These are phyloP conservation scores for Nothophaeocryptopus gaeumannii DNA, from an alignment of 2,329 filamentous ascomycete species.

Conservation along the genomic window DNA sequence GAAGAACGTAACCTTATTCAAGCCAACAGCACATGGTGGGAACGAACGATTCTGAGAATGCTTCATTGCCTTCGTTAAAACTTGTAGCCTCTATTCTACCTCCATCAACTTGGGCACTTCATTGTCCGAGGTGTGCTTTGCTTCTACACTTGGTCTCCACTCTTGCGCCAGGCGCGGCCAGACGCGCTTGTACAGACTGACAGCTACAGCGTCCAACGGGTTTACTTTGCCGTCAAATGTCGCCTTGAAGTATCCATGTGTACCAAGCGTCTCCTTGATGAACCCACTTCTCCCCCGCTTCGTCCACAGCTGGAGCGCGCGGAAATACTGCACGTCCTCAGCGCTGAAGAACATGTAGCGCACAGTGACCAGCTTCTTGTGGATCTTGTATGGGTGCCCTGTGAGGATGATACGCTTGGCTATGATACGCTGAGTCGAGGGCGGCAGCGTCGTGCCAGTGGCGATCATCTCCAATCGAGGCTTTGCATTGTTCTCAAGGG, in stretches of 20 bases:
- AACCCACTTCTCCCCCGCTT: slow-evolving; percentile 82
- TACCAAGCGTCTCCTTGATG: slow-evolving; percentile 91
- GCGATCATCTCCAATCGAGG: slow-evolving; percentile 66
- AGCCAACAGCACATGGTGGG: no score
- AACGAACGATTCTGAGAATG: no score
- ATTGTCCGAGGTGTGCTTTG: neutral
- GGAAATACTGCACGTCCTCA: slow-evolving; percentile 96
- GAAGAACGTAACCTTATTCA: no score
- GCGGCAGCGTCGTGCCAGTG: slow-evolving; percentile 81
- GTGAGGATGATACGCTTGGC: slow-evolving; percentile 93
- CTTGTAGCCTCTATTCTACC: slow-evolving; percentile 5
- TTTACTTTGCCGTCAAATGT: slow-evolving; percentile 96
- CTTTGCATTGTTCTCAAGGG: slow-evolving; percentile 26
- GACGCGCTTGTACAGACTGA: slow-evolving; percentile 62
- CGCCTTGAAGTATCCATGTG: slow-evolving; percentile 99
- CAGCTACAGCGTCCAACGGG: slow-evolving; percentile 87
- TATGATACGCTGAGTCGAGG: slow-evolving; percentile 71
- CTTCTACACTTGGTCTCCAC: slow-evolving; percentile 17
- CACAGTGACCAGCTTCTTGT: slow-evolving; percentile 94
- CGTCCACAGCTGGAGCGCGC: slow-evolving; percentile 92
- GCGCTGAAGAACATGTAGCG: slow-evolving; percentile 99
- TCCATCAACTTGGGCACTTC: slow-evolving; percentile 21
- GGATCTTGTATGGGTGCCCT: slow-evolving; percentile 96
- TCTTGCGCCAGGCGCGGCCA: slow-evolving; percentile 55
- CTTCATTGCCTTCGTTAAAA: neutral